These are phyloP conservation scores for Chrysoporthe puriensis DNA, from an alignment of 2,329 filamentous ascomycete species.

Conservation along the genomic window DNA sequence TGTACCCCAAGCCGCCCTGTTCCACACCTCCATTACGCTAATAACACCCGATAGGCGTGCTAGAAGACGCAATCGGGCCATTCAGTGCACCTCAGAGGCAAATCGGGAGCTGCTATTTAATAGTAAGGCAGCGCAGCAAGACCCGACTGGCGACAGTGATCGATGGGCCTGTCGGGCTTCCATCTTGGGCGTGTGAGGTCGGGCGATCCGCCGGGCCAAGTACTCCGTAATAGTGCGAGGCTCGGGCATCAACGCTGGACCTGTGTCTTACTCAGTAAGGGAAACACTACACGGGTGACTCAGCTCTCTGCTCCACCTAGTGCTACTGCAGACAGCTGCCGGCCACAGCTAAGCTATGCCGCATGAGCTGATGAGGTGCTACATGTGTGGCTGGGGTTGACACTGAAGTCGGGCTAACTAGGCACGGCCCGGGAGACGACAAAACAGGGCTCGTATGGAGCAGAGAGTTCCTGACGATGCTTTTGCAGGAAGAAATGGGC, in stretches of 20 bases:
- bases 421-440: neutral
- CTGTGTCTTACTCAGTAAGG: neutral
- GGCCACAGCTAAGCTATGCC: neutral
- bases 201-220: neutral
- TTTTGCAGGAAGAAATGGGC: neutral
- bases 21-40: neutral
- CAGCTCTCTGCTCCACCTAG: neutral
- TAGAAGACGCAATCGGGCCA: neutral
- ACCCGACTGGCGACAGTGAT: neutral
- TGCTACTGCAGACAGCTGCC: neutral
- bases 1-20: conserved; percentile 1
- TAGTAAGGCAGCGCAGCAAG: neutral
- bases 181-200: conserved; percentile 2
- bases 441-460: neutral
- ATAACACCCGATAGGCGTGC: neutral
- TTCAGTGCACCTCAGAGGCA: neutral
- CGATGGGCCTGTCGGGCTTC: neutral
- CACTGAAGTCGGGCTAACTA: neutral
- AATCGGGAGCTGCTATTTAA: neutral
- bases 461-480: neutral
- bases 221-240: neutral
- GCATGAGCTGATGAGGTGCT: neutral
- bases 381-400: conserved; percentile 6
- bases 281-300: neutral
- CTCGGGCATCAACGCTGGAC: conserved; percentile 2